Percentiles rank a stretch among this genome's conserved stretches.
Evolutionary conservation across 164 flowering plant genomes (phyloP).

Genomic region (Stephania yunnanensis): DNA sequence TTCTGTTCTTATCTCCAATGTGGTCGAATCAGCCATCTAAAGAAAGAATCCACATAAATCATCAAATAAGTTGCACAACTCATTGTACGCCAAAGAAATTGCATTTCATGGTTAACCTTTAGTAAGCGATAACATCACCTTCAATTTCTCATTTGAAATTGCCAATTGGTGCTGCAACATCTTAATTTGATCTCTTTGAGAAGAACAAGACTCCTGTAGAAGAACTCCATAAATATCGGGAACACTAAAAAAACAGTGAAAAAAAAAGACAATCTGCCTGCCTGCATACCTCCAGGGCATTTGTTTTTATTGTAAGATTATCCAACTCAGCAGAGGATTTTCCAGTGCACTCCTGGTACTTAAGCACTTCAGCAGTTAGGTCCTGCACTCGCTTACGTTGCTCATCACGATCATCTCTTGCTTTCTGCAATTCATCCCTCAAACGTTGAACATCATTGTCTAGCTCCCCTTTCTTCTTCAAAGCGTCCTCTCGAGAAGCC

Average conservation of each 20-base stretch:
- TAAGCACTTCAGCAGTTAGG: constrained; percentile 36
- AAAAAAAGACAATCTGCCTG: not conserved
- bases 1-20: constrained; percentile 44
- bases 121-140: constrained; percentile 37
- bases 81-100: not conserved
- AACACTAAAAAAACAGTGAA: not conserved
- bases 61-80: not conserved
- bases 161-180: constrained; percentile 54
- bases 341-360: constrained; percentile 47
- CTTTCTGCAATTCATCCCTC: constrained; percentile 47
- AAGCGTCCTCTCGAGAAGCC: constrained; percentile 51
- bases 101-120: not conserved
- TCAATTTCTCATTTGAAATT: constrained; percentile 53
- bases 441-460: constrained; percentile 37
- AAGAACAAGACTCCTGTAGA: constrained; percentile 53
- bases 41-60: not conserved
- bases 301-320: constrained; percentile 33
- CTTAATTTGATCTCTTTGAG: constrained; percentile 49
- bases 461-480: constrained; percentile 43
- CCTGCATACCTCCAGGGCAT: constrained; percentile 55
- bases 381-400: constrained; percentile 30
- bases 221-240: not conserved
- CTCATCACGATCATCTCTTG: constrained; percentile 61
- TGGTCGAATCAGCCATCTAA: constrained; percentile 58
- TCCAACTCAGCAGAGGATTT: constrained; percentile 48